These are phyloP conservation scores for Hevea brasiliensis DNA, from an alignment of 345 rosid species.

Conservation along the genomic window DNA sequence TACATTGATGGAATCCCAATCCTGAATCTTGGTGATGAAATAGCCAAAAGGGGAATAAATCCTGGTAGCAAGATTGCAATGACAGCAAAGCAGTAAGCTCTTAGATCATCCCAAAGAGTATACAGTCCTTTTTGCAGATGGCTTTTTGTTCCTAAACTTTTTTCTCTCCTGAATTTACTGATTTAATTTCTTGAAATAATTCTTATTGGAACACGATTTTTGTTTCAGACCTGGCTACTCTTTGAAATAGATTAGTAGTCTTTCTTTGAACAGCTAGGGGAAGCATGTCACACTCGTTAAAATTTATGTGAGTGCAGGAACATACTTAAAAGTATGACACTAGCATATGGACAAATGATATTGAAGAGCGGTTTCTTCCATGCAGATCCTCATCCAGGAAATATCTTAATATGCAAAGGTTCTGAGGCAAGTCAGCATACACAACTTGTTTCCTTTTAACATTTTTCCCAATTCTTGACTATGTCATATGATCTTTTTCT, in stretches of 20 bases:
- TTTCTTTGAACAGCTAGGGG: background rate
- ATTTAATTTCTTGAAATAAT: background rate
- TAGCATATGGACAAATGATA: conserved; percentile 94
- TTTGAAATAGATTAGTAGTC: background rate
- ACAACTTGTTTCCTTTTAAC: conserved; percentile 1
- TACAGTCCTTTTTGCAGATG: conserved; percentile 22
- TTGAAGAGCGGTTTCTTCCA: conserved; percentile 95
- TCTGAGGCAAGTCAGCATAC: conserved; percentile 65
- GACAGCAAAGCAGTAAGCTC: conserved; percentile 91
- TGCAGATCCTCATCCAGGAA: conserved; percentile 98
- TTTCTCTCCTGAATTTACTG: conserved; percentile 1
- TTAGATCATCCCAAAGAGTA: conserved; percentile 45
- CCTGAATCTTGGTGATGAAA: conserved; percentile 82
- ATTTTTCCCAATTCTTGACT: background rate
- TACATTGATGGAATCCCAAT: conserved; percentile 90
- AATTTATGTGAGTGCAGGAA: conserved; percentile 48
- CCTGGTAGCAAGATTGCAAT: conserved; percentile 80
- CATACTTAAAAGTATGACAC: conserved; percentile 76
- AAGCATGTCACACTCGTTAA: conserved; percentile 12
- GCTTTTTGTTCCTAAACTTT: background rate
- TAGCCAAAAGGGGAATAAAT: conserved; percentile 86
- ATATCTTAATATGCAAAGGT: conserved; percentile 84
- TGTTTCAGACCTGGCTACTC: background rate
- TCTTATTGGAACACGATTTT: background rate
- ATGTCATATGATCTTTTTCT: background rate